A percentile compares a stretch with the other conserved stretches of the same genome.
These are phyloP conservation scores for Chrysanthemum seticuspe DNA, from an alignment of 129 eudicot genomes.

Conservation along the genomic window DNA sequence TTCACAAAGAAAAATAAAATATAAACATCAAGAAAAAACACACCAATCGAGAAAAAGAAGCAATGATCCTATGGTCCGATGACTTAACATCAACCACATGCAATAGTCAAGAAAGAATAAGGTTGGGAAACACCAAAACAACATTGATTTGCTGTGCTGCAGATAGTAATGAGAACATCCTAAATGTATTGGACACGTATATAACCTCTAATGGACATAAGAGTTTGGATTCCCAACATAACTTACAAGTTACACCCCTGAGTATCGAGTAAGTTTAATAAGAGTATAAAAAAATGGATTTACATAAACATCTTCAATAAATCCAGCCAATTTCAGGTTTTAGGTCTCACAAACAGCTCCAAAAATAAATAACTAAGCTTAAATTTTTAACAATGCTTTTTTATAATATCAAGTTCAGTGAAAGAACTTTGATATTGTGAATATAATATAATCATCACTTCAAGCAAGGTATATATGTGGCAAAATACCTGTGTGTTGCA, in stretches of 20 bases:
- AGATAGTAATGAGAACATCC: conserved; percentile 1
- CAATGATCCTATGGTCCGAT: neutral
- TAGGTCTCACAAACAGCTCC: neutral
- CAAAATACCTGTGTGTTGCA: conserved; percentile 19
- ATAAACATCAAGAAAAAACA: neutral
- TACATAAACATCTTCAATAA: neutral
- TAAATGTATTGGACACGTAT: neutral
- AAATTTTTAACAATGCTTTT: neutral
- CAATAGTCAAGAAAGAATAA: neutral
- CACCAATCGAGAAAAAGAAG: neutral
- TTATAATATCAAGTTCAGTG: neutral
- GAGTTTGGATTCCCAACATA: conserved; percentile 2
- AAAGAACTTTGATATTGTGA: conserved; percentile 12
- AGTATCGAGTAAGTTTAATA: neutral
- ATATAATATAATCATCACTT: neutral
- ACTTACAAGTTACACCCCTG: conserved; percentile 1
- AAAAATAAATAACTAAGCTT: neutral
- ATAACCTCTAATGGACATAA: neutral
- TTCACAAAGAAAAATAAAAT: neutral
- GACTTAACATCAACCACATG: neutral
- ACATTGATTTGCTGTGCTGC: neutral
- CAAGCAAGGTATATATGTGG: conserved; percentile 1
- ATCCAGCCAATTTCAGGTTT: too few species aligned
- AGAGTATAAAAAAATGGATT: conserved; percentile 5
- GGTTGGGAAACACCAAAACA: neutral